A percentile compares a stretch with the other conserved stretches of the same genome.
Conservation (phyloP, 225 moss, liverwort and hornwort species). For the Polytrichum commune region DNA sequence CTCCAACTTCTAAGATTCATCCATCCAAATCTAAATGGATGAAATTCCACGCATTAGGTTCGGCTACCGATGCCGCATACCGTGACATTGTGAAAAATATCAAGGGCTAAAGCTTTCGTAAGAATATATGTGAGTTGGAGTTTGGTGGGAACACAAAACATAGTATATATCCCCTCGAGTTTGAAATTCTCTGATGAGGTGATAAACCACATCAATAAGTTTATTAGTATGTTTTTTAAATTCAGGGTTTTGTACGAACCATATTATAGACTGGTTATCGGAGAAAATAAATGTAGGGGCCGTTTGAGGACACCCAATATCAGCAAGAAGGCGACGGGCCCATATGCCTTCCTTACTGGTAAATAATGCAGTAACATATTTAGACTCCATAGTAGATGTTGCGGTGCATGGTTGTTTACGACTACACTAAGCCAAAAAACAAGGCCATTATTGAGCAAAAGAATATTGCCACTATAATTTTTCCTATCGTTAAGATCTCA, state of each 20-base stretch:
- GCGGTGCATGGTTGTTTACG: not conserved
- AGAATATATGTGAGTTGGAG: not conserved
- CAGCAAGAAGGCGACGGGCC: not conserved
- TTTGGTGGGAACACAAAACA: not conserved
- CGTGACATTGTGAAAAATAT: too few relatives aligned
- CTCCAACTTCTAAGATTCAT: too few relatives aligned
- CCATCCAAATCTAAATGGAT: too few relatives aligned
- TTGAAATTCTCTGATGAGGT: not conserved
- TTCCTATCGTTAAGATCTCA: not conserved
- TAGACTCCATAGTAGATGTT: not conserved
- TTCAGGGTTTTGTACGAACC: not conserved
- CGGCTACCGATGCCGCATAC: too few relatives aligned
- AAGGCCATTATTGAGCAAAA: slow-evolving; percentile 1
- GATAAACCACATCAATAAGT: not conserved
- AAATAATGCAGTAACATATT: not conserved
- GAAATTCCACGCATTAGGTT: too few relatives aligned
- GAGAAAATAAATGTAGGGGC: not conserved
- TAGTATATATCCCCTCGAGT: not conserved
- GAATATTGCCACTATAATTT: not conserved
- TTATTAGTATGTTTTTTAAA: not conserved
- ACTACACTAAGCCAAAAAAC: slow-evolving; percentile 9
- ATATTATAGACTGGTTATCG: not conserved
- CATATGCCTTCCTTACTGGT: not conserved
- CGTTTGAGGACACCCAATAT: not conserved
- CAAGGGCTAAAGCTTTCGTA: not conserved